Evolutionary conservation across 768 basidiomycete genomes (phyloP), one percentile per base, ranked within the genome.

Genomic region (Terana coerulea): DNA sequence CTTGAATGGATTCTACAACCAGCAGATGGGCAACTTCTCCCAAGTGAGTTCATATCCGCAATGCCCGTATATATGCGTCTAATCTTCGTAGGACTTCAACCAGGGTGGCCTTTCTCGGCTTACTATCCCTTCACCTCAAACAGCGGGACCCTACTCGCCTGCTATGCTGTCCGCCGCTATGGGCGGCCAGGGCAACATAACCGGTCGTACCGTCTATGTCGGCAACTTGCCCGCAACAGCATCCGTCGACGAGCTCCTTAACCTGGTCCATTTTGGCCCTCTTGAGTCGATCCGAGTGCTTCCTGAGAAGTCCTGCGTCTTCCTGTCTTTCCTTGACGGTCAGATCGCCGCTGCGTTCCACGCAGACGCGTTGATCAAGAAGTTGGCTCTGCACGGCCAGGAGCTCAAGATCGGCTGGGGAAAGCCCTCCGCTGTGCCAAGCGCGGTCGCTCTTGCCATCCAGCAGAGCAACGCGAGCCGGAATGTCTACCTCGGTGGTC

Each of bases 381-480:
- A 97, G 68, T 72, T 98, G 55, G 72, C 88, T 17, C 76, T 99
- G 12, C 95, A 98, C 65, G 91, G 88, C 2, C 93, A 97, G 67
- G 97, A 98, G 68, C 84, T 99, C 62, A 95, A 95, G 73, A 95
- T 99, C 57, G 97, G 97, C 19, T 99, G 95, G 95, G 97, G 95
- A 24, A 97, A 98, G 67, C 88, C 95, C 1, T 86, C 84, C 2
- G 83, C 87, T 14, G 92, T 98, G 2, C 91, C 93, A 0, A 80
- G 84, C 22, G 84, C 87, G 63, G 91, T 98, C 11, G 81, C 84
- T 2, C 78, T 89, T 22, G 93, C 95, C 1, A 95, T 98, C 49
- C 83, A 81, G 60, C 91, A 95, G 72, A 86, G 84, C 69, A 93
- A 92, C 59, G 97, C 97, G 2, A 93, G 88, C 59, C 74, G 97